Evolutionary conservation across 805 yeast species (phyloP).

Genomic region (Millerozyma miso): DNA sequence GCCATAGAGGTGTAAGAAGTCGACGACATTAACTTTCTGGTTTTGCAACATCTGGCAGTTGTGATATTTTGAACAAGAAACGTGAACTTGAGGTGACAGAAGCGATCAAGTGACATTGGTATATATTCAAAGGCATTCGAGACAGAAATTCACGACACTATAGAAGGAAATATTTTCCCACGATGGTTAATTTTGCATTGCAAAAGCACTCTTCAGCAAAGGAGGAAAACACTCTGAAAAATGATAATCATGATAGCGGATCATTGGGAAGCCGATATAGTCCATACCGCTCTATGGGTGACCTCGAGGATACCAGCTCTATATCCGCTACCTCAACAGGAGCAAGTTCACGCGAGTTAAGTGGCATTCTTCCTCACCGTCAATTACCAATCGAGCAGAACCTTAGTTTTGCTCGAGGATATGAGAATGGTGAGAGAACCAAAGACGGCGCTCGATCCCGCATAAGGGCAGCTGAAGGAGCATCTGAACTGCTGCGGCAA

Average conservation of each 20-base stretch:
- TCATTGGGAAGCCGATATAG: background rate
- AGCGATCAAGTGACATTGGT: no score
- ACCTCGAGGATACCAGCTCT: background rate
- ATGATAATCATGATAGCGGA: background rate
- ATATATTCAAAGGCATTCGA: no score
- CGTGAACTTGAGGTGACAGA: no score
- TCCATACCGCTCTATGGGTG: background rate
- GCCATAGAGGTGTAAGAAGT: background rate
- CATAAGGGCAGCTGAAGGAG: background rate
- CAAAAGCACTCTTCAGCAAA: background rate
- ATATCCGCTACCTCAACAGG: background rate
- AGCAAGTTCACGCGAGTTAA: background rate
- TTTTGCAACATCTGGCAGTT: background rate
- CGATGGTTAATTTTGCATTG: background rate
- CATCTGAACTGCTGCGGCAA: background rate
- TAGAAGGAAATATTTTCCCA: no score
- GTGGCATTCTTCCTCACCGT: background rate
- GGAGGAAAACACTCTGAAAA: background rate
- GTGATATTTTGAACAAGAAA: no score
- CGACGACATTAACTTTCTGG: background rate
- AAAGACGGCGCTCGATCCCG: background rate
- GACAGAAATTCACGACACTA: no score
- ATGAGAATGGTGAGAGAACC: background rate
- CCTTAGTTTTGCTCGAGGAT: conserved; percentile 12
- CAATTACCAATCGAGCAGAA: conserved; percentile 10